Evolutionary conservation across 1,139 yeast species (phyloP).

Genomic region (Lodderomyces parapsilosis): DNA sequence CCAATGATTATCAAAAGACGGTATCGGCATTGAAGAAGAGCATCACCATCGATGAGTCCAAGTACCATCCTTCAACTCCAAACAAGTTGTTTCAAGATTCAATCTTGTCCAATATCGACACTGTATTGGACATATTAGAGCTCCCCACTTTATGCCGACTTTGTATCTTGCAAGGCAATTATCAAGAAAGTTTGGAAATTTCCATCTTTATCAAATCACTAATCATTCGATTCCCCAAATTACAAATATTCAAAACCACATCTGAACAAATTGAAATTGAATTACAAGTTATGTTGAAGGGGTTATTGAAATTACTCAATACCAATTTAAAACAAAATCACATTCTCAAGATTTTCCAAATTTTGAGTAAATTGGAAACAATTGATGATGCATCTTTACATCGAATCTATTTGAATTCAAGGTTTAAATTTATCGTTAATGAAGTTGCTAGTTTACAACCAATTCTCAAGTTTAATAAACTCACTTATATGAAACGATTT

Average conservation of each 20-base stretch:
- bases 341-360: slow-evolving; percentile 74
- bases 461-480: slow-evolving; percentile 48
- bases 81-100: slow-evolving; percentile 21
- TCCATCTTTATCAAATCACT: slow-evolving; percentile 70
- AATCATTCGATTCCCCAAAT: slow-evolving; percentile 74
- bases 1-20: slow-evolving; percentile 22
- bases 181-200: slow-evolving; percentile 83
- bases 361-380: slow-evolving; percentile 54
- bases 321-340: slow-evolving; percentile 79
- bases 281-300: slow-evolving; percentile 62
- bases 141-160: slow-evolving; percentile 78
- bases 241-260: slow-evolving; percentile 57
- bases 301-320: slow-evolving; percentile 64
- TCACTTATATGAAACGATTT: slow-evolving; percentile 68
- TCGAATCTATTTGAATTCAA: slow-evolving; percentile 39
- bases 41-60: not conserved
- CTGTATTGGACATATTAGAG: slow-evolving; percentile 75
- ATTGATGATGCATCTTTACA: slow-evolving; percentile 9
- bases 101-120: slow-evolving; percentile 63
- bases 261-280: slow-evolving; percentile 55
- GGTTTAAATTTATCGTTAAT: slow-evolving; percentile 57
- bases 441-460: slow-evolving; percentile 62
- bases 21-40: slow-evolving; percentile 20
- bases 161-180: slow-evolving; percentile 85
- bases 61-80: not conserved